Base-by-base conservation (phyloP, 2,329 filamentous ascomycete species). In the Claviceps arundinis region DNA sequence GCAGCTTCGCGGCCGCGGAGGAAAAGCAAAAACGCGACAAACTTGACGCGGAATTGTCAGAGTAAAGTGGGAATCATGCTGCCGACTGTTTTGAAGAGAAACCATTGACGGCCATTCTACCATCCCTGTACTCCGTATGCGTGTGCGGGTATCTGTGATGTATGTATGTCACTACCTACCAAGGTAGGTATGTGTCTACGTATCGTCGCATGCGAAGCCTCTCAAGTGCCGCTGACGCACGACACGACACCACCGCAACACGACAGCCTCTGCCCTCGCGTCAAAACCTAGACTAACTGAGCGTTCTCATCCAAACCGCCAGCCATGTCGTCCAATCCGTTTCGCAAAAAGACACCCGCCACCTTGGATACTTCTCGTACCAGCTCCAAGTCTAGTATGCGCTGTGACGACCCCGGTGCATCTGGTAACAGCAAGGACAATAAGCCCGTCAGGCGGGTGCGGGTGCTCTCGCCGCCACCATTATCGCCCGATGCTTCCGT, bases 381-480 rank as follows among this genome's bases (percentile, higher is more conserved):
- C 38, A 51, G 50, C 41, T 57, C 57, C 51, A 58, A 54, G 50
- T 56, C 57, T 19, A 58, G 57, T 48, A 40, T 58, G 22, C 56
- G 57, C 52, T 52, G 44, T 34, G 54, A 56, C 37, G 47, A 55
- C 41, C 34, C 22, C 19, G 26, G 41, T 5, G 46, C 49, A 48
- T 34, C 38, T 19, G 45, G 45, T 22, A 9, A 30, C 8, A 9
- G 3, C 17, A 19, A 19, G 17, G 2, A 30, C 2, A 63, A 65
- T 42, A 86, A 76, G 70, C 71, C 79, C 41, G 73, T 77, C 54
- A 85, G 85, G 68, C 84, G 79, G 60, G 83, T 87, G 55, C 79
- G 82, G 60, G 77, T 84, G 8, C 74, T 82, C 61, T 82, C 80
- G 43, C 81, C 81, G 50, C 80, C 79, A 54, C 79, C 80, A 3